These are phyloP conservation scores for Pseudocercospora ulei DNA, from an alignment of 2,329 filamentous ascomycete genomes.

Conservation along the genomic window DNA sequence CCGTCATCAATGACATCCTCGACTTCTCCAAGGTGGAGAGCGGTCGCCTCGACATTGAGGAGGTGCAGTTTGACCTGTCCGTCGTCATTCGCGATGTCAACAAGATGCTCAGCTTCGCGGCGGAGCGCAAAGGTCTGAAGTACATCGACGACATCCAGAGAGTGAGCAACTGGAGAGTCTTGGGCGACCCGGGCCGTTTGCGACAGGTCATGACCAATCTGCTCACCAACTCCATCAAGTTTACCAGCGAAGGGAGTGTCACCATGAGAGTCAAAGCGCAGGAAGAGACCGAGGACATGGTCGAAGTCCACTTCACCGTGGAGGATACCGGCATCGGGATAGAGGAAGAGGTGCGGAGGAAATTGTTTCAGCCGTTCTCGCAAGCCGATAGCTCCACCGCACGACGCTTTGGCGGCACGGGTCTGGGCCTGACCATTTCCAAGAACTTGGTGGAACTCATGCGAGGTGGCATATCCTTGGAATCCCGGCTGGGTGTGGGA, in stretches of 20 bases:
- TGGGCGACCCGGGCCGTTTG: constrained; percentile 75
- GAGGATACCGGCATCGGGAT: constrained; percentile 76
- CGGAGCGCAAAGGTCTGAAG: constrained; percentile 65
- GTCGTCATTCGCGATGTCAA: constrained; percentile 68
- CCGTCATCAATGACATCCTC: constrained; percentile 82
- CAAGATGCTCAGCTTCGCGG: constrained; percentile 80
- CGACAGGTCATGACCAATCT: constrained; percentile 76
- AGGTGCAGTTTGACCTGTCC: constrained; percentile 67
- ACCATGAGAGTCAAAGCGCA: constrained; percentile 56
- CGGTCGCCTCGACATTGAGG: constrained; percentile 65
- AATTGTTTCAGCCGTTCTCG: constrained; percentile 69
- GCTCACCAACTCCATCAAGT: constrained; percentile 67
- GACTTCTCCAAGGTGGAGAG: constrained; percentile 79
- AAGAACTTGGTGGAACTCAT: constrained; percentile 73
- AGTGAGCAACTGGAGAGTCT: constrained; percentile 60
- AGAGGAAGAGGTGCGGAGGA: constrained; percentile 62
- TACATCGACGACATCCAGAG: constrained; percentile 57
- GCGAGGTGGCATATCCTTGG: constrained; percentile 62
- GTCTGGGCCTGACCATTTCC: constrained; percentile 67
- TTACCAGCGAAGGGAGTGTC: constrained; percentile 59
- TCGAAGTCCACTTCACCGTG: constrained; percentile 61
- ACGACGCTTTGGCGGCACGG: constrained; percentile 67
- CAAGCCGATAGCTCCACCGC: constrained; percentile 74
- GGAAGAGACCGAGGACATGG: constrained; percentile 53
- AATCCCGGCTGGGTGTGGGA: constrained; percentile 57